phyloP scores from a whole-genome alignment of 2,329 filamentous ascomycete genomes.

The Aspergillus carbonarius region DNA sequence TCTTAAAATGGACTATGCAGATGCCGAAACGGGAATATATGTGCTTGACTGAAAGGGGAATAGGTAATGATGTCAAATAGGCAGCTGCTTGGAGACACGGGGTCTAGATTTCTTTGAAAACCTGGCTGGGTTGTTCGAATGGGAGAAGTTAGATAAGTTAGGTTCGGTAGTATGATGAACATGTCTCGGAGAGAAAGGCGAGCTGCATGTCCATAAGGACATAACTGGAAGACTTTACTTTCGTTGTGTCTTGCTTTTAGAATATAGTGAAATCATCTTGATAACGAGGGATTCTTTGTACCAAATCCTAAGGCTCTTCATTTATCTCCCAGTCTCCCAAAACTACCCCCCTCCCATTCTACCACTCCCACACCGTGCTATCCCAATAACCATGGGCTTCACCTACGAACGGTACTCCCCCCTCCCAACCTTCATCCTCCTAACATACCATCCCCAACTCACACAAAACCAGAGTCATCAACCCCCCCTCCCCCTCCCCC shows the following conservation, averaged over 20 bases:
- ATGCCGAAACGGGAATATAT: background rate
- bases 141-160: too few relatives aligned
- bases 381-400: background rate
- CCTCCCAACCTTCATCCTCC: background rate
- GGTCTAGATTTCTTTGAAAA: background rate
- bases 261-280: too few relatives aligned
- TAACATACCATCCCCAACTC: background rate
- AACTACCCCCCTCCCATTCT: background rate
- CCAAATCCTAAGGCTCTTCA: too few relatives aligned
- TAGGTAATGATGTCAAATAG: background rate
- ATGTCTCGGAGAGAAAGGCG: too few relatives aligned
- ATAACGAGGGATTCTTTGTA: too few relatives aligned
- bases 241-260: too few relatives aligned
- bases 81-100: background rate
- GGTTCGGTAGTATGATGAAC: too few relatives aligned
- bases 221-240: too few relatives aligned
- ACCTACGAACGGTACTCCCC: background rate
- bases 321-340: too few relatives aligned
- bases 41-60: background rate
- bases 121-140: background rate
- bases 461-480: background rate
- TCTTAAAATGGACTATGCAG: background rate
- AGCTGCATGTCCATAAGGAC: too few relatives aligned
- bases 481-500: background rate
- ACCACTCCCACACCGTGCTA: background rate